Base-by-base conservation (phyloP, 768 basidiomycete species). In the Pleurotus tuoliensis region DNA sequence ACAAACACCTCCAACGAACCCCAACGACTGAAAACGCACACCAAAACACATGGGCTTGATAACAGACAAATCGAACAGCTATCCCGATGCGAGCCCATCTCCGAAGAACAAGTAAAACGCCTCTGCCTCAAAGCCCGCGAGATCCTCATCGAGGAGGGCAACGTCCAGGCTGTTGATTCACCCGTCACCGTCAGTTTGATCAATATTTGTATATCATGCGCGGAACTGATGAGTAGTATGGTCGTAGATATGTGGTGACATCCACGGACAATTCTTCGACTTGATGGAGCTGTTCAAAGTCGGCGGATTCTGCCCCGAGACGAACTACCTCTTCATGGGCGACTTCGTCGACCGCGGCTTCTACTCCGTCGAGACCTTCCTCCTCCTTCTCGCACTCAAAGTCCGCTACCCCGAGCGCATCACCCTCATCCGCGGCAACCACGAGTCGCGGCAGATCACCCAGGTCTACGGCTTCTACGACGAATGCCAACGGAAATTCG, bases 311-410 rank as follows among this genome's bases (percentile, higher is more conserved):
- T 96, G 94, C 70, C 94, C 94, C 58, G 86, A 92, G 38, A 95
- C 94, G 5, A 94, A 92, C 69, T 97, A 97, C 71, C 85, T 97
- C 50, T 96, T 97, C 82, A 96, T 97, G 91, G 90, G 95, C 59
- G 96, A 98, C 74, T 98, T 98, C 68, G 96, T 98, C 62, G 96
- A 98, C 73, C 87, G 96, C 54, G 96, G 96, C 30, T 97, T 94
- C 75, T 98, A 97, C 78, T 88, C 86, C 68, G 93, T 98, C 57
- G 96, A 98, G 68, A 98, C 96, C 0, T 96, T 98, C 69, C 82
- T 97, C 16, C 84, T 98, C 45, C 82, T 98, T 16, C 84, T 98
- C 62, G 94, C 94, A 0, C 84, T 97, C 68, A 99, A 99, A 72
- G 91, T 96, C 59, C 92, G 96, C 18, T 98, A 97, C 70, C 96